phyloP scores from a whole-genome alignment of 306 rosid species.

The Cajanus cajan region DNA sequence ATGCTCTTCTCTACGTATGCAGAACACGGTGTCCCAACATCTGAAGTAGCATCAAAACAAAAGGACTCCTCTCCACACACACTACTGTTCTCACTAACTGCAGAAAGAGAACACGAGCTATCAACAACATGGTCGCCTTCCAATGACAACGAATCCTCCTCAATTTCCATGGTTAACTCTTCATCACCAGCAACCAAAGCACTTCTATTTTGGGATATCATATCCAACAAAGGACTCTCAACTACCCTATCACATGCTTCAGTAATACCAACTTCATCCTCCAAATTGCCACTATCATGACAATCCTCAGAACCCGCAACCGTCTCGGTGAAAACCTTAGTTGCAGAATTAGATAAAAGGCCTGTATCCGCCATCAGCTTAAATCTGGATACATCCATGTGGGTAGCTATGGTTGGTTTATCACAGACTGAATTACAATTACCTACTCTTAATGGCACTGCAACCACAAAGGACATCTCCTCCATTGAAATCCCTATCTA shows the following conservation, averaged over 20 bases:
- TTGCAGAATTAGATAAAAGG: slow-evolving; percentile 56
- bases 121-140: slow-evolving; percentile 76
- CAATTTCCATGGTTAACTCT: slow-evolving; percentile 46
- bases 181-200: slow-evolving; percentile 40
- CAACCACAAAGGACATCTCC: slow-evolving; percentile 64
- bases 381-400: slow-evolving; percentile 69
- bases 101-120: slow-evolving; percentile 70
- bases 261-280: slow-evolving; percentile 42
- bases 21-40: slow-evolving; percentile 52
- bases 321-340: slow-evolving; percentile 42
- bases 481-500: slow-evolving; percentile 76
- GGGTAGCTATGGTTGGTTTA: slow-evolving; percentile 54
- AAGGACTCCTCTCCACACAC: slow-evolving; percentile 68
- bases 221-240: slow-evolving; percentile 39
- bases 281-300: slow-evolving; percentile 44
- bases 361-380: slow-evolving; percentile 70
- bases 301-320: slow-evolving; percentile 45
- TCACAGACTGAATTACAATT: slow-evolving; percentile 61
- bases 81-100: slow-evolving; percentile 73
- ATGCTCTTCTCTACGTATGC: slow-evolving; percentile 44
- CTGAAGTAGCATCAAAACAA: slow-evolving; percentile 51
- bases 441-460: slow-evolving; percentile 76
- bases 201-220: slow-evolving; percentile 49
- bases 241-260: slow-evolving; percentile 41
- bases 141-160: slow-evolving; percentile 67